Evolutionary conservation across 768 basidiomycete species (phyloP), one percentile per base, ranked within the genome.

Genomic region (Phylloporus rhodoxanthus): DNA sequence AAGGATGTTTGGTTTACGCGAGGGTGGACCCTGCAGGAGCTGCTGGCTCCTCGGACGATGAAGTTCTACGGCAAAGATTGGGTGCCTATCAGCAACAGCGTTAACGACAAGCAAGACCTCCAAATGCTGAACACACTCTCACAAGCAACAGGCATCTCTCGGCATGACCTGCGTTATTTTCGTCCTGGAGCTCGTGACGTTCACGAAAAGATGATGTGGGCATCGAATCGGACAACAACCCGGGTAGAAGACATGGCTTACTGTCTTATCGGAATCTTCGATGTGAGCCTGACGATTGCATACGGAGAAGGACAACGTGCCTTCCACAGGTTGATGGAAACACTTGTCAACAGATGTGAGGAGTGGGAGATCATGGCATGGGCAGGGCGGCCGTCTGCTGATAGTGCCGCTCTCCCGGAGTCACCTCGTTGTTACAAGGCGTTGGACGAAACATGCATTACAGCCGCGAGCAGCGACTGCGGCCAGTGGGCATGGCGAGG

Each of bases 331-430:
- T 40, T 68, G 45, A 58, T 66, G 57, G 65, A 66, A 29, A 56
- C 62, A 2, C 64, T 66, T 45, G 49, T 66, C 36, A 52, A 55
- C 33, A 54, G 62, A 30, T 57, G 58, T 9, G 63, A 54, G 11
- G 66, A 68, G 25, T 68, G 66, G 66, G 58, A 68, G 19, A 66
- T 66, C 28, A 65, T 68, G 57, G 64, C 61, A 2, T 68, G 64
- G 65, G 60, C 56, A 21, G 64, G 66, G 8, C 36, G 37, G 8
- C 51, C 55, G 20, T 66, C 66, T 4, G 47, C 56, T 8, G 63
- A 66, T 15, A 66, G 65, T 39, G 43, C 55, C 7, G 66, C 66
- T 4, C 54, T 66, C 4, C 65, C 66, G 4, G 64, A 64, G n/a
- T 68, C 66, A 9, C 66, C 65, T 34, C 53, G 54, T 40, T 57